Percentiles rank a stretch among this genome's conserved stretches.
Conservation (phyloP, 495 filamentous ascomycete genomes). For the Penicillium tannophilum region DNA sequence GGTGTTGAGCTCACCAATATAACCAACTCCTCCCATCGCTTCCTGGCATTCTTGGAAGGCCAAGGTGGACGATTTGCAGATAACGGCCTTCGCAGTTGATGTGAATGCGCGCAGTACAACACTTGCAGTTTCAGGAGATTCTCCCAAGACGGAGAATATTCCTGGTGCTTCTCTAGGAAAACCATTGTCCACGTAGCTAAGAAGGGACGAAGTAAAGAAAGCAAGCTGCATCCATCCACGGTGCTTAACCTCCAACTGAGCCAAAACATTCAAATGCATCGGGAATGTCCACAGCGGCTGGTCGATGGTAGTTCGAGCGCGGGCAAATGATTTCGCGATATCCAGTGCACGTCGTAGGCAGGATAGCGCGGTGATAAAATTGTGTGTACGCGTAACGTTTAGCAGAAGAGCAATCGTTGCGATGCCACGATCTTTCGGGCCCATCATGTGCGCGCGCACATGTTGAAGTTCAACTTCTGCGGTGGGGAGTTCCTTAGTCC, state of each 20-base stretch:
- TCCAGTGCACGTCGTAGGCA: conserved; percentile 60
- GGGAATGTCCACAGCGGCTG: conserved; percentile 54
- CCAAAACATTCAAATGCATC: conserved; percentile 61
- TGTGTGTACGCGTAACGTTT: conserved; percentile 67
- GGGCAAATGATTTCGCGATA: conserved; percentile 58
- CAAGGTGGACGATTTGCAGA: conserved; percentile 53
- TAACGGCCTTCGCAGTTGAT: conserved; percentile 62
- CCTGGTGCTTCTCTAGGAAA: conserved; percentile 12
- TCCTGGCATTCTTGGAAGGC: conserved; percentile 67
- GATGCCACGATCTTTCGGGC: conserved; percentile 60
- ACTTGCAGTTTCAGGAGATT: conserved; percentile 14
- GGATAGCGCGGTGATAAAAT: conserved; percentile 55
- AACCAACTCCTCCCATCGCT: conserved; percentile 70
- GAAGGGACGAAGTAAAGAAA: conserved; percentile 60
- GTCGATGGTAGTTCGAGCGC: conserved; percentile 49
- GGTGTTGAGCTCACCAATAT: conserved; percentile 49
- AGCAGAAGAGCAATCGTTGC: conserved; percentile 63
- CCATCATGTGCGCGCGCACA: conserved; percentile 65
- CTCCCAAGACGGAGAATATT: conserved; percentile 20
- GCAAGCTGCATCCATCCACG: conserved; percentile 58
- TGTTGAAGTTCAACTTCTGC: conserved; percentile 66
- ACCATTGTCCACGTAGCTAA: conserved; percentile 53
- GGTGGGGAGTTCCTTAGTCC: conserved; percentile 67
- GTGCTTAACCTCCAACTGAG: conserved; percentile 53
- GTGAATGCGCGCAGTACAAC: conserved; percentile 64